phyloP scores from a whole-genome alignment of 108 stramenopile species.

The Cyclotella sp. region DNA sequence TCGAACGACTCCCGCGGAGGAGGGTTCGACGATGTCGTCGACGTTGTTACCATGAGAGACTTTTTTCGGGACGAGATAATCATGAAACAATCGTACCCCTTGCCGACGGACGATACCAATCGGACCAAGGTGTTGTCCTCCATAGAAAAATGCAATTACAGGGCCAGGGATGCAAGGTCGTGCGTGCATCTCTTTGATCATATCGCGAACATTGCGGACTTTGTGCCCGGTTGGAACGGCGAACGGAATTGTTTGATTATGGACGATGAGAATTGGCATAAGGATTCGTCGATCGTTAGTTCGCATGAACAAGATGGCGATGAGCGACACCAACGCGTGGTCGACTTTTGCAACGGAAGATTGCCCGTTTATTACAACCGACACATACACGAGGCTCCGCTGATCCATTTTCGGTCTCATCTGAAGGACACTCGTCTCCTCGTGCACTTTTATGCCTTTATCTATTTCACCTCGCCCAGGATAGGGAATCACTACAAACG shows the following conservation, averaged over 20 bases:
- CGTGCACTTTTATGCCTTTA: conserved; percentile 82
- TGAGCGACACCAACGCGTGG: not conserved
- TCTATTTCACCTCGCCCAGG: conserved; percentile 75
- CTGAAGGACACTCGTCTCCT: conserved; percentile 70
- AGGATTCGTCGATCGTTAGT: conserved; percentile 10
- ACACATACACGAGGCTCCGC: conserved; percentile 30
- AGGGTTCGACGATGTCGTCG: conserved; percentile 58
- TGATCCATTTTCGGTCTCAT: conserved; percentile 70
- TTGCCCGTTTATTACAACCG: conserved; percentile 29
- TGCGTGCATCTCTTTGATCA: conserved; percentile 61
- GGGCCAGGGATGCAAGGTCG: conserved; percentile 27
- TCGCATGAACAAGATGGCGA: not conserved
- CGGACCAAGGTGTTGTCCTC: conserved; percentile 46
- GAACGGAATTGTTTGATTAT: conserved; percentile 65
- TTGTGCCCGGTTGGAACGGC: conserved; percentile 53
- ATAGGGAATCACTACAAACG: conserved; percentile 78
- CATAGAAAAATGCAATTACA: conserved; percentile 56
- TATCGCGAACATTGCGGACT: conserved; percentile 54
- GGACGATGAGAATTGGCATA: conserved; percentile 56
- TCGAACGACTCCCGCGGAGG: not conserved
- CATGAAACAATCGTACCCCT: conserved; percentile 31
- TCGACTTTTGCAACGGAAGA: conserved; percentile 31
- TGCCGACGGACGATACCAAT: conserved; percentile 55
- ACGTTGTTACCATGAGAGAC: conserved; percentile 63
- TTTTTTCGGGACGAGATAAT: conserved; percentile 54